Conservation (phyloP, 139 green algal genomes). For the Picochlorum sp. region DNA sequence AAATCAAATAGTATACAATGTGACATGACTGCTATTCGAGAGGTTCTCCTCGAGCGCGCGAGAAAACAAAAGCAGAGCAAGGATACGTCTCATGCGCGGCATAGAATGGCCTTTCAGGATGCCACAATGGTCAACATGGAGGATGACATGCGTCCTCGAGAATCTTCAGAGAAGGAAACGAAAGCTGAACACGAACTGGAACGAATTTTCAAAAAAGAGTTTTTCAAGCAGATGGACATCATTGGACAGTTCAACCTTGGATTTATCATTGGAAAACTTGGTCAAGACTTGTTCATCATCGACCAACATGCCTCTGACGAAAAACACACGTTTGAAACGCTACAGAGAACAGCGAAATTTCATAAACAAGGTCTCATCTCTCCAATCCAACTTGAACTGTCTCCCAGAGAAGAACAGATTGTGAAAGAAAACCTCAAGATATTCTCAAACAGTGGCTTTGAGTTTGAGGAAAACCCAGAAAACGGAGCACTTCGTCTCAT, state of each 20-base stretch:
- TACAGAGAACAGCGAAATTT: slow-evolving; percentile 40
- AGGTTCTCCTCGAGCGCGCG: too few species aligned
- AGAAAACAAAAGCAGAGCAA: too few species aligned
- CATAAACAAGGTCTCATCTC: slow-evolving; percentile 77
- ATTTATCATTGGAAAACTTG: slow-evolving; percentile 84
- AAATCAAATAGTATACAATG: too few species aligned
- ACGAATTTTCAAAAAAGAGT: slow-evolving; percentile 74
- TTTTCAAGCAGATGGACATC: slow-evolving; percentile 67
- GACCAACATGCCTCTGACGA: slow-evolving; percentile 93
- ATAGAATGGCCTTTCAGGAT: too few species aligned
- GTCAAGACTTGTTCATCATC: slow-evolving; percentile 89
- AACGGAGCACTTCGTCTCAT: slow-evolving; percentile 38
- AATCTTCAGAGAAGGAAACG: not conserved
- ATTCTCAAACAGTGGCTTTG: slow-evolving; percentile 84
- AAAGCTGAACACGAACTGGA: slow-evolving; percentile 60
- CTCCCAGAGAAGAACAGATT: slow-evolving; percentile 42
- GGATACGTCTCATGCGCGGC: too few species aligned
- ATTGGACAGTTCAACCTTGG: slow-evolving; percentile 97
- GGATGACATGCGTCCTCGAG: too few species aligned
- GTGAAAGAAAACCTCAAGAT: slow-evolving; percentile 55
- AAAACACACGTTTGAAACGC: slow-evolving; percentile 90
- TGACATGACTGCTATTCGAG: too few species aligned
- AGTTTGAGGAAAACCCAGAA: slow-evolving; percentile 59
- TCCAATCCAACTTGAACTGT: slow-evolving; percentile 45
- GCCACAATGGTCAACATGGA: too few species aligned